phyloP scores from a whole-genome alignment of 1,284 basidiomycete genomes.

The Sutorius eximius region DNA sequence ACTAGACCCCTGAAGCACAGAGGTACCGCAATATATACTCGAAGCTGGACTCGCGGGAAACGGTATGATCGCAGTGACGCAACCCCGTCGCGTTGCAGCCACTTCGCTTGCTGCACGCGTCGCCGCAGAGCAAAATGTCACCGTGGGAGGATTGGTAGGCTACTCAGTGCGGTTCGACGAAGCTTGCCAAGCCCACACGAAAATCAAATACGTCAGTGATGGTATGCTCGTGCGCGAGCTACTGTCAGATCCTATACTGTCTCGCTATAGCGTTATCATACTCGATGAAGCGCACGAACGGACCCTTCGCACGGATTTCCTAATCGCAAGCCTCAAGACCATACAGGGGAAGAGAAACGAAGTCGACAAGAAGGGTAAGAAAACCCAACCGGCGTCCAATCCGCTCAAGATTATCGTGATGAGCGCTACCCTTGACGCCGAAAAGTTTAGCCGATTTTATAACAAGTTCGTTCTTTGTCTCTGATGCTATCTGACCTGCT shows the following conservation, averaged over 20 bases:
- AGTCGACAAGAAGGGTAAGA: conserved; percentile 41
- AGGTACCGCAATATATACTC: conserved; percentile 89
- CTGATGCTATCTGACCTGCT: conserved; percentile 2
- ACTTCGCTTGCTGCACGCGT: conserved; percentile 91
- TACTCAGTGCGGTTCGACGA: conserved; percentile 98
- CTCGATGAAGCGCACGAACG: conserved; percentile 98
- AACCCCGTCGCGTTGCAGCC: conserved; percentile 92
- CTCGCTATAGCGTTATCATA: conserved; percentile 86
- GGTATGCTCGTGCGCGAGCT: conserved; percentile 95
- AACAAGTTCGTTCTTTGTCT: conserved; percentile 54
- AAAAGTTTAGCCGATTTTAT: conserved; percentile 91
- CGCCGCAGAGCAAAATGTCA: conserved; percentile 75
- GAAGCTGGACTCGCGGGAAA: conserved; percentile 63
- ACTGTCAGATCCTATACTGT: conserved; percentile 74
- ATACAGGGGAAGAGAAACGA: conserved; percentile 74
- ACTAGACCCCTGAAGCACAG: conserved; percentile 44
- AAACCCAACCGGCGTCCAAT: conserved; percentile 38
- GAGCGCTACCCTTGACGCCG: conserved; percentile 96
- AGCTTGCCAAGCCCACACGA: conserved; percentile 63
- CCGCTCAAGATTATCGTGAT: conserved; percentile 92
- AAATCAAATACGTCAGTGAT: conserved; percentile 95
- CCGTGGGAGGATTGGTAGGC: conserved; percentile 77
- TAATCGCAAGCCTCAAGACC: conserved; percentile 90
- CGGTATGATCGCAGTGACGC: conserved; percentile 84
- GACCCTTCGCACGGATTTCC: conserved; percentile 90